These are phyloP conservation scores for Aegle marmelos DNA, from an alignment of 345 rosid genomes.

Conservation along the genomic window DNA sequence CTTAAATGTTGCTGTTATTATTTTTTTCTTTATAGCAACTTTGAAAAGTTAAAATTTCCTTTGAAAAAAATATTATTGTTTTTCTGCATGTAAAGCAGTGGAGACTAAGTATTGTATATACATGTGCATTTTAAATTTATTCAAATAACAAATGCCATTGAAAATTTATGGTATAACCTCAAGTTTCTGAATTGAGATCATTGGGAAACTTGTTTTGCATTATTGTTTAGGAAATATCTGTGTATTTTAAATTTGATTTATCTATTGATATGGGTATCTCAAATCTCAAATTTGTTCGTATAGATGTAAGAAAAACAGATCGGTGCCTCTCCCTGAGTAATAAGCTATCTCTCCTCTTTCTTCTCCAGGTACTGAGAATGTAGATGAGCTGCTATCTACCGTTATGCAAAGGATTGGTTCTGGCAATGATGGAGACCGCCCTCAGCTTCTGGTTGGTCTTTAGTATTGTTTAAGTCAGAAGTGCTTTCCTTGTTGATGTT, in stretches of 20 bases:
- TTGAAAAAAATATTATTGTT: background rate
- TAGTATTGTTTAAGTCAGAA: background rate
- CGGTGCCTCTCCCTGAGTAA: background rate
- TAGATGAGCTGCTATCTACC: constrained; percentile 66
- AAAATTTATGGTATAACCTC: background rate
- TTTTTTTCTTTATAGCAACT: background rate
- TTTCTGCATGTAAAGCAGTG: background rate
- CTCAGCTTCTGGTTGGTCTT: constrained; percentile 68
- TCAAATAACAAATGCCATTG: background rate
- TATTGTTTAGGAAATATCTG: background rate
- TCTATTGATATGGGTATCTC: background rate
- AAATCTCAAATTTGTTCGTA: background rate
- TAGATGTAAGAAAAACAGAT: background rate
- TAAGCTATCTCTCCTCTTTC: background rate
- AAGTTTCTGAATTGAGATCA: background rate
- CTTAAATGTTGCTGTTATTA: background rate
- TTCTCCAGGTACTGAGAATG: constrained; percentile 50
- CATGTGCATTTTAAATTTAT: background rate
- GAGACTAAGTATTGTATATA: background rate
- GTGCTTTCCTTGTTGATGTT: background rate
- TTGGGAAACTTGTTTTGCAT: background rate
- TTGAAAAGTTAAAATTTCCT: background rate
- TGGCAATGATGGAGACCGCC: constrained; percentile 35
- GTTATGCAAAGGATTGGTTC: constrained; percentile 71
- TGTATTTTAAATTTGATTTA: background rate